phyloP scores from a whole-genome alignment of 2,329 filamentous ascomycete species.

The Penicillium sp. region DNA sequence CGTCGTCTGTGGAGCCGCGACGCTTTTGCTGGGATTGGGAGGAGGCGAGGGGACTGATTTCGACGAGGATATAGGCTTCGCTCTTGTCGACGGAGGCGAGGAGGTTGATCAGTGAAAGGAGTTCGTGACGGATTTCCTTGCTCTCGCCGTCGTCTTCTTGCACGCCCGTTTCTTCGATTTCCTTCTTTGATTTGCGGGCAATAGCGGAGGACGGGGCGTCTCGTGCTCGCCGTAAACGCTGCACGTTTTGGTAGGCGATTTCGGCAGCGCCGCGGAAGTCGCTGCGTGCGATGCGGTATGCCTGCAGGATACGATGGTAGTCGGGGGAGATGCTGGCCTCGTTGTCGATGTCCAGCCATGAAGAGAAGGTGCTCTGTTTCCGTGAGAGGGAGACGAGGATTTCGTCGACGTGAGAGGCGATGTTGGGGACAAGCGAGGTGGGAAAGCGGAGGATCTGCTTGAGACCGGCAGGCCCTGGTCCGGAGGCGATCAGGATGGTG shows the following conservation, averaged over 20 bases:
- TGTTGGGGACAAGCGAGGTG: slow-evolving; percentile 61
- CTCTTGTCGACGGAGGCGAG: slow-evolving; percentile 79
- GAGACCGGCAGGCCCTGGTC: slow-evolving; percentile 44
- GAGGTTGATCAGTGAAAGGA: slow-evolving; percentile 89
- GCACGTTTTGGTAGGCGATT: slow-evolving; percentile 56
- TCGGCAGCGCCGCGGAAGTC: slow-evolving; percentile 78
- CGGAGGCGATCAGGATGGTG: slow-evolving; percentile 40
- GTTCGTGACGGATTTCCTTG: slow-evolving; percentile 62
- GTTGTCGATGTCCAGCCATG: slow-evolving; percentile 38
- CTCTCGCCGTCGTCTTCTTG: slow-evolving; percentile 49
- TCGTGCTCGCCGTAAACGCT: slow-evolving; percentile 46
- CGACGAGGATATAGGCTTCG: slow-evolving; percentile 70
- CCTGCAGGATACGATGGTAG: slow-evolving; percentile 86
- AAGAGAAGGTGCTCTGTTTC: slow-evolving; percentile 62
- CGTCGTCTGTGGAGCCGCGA: slow-evolving; percentile 43
- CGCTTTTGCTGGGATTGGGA: slow-evolving; percentile 44
- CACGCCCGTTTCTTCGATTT: slow-evolving; percentile 28
- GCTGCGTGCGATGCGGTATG: slow-evolving; percentile 78
- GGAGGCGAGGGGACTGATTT: slow-evolving; percentile 37
- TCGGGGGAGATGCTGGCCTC: slow-evolving; percentile 52
- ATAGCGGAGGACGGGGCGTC: slow-evolving; percentile 36
- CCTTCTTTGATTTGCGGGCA: slow-evolving; percentile 36
- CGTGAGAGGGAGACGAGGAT: slow-evolving; percentile 71
- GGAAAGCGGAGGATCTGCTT: slow-evolving; percentile 70
- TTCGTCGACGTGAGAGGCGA: slow-evolving; percentile 75